phyloP scores from a whole-genome alignment of 2,329 filamentous ascomycete genomes.

The Exophiala sp. region DNA sequence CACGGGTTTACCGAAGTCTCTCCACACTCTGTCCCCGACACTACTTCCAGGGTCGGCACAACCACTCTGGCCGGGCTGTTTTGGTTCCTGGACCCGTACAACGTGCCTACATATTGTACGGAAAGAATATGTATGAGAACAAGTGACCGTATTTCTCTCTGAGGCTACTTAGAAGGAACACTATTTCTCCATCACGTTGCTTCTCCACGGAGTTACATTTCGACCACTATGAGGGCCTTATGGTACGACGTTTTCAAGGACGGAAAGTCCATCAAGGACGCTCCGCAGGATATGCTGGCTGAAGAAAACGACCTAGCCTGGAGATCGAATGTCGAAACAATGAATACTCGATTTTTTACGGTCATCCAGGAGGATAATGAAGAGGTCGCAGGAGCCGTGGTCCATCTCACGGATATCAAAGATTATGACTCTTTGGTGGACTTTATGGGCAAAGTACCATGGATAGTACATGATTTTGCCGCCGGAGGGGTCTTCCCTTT shows the following conservation, averaged over 20 bases:
- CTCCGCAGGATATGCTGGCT: neutral
- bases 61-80: too few relatives aligned
- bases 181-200: too few relatives aligned
- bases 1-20: too few relatives aligned
- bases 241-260: conserved; percentile 10
- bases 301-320: conserved; percentile 5
- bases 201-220: too few relatives aligned
- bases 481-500: neutral
- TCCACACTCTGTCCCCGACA: too few relatives aligned
- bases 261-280: neutral
- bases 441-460: neutral
- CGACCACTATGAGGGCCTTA: conserved; percentile 5
- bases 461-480: conserved; percentile 3
- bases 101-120: too few relatives aligned
- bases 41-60: too few relatives aligned
- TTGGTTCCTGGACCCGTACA: too few relatives aligned
- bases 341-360: conserved; percentile 6
- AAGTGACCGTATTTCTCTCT: too few relatives aligned
- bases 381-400: conserved; percentile 6
- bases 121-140: too few relatives aligned
- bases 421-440: neutral
- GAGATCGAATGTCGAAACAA: conserved; percentile 1
- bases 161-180: too few relatives aligned
- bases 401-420: conserved; percentile 4
- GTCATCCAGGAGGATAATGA: conserved; percentile 1